Evolutionary conservation across 345 rosid species (phyloP).

Genomic region (Linum lewisii): DNA sequence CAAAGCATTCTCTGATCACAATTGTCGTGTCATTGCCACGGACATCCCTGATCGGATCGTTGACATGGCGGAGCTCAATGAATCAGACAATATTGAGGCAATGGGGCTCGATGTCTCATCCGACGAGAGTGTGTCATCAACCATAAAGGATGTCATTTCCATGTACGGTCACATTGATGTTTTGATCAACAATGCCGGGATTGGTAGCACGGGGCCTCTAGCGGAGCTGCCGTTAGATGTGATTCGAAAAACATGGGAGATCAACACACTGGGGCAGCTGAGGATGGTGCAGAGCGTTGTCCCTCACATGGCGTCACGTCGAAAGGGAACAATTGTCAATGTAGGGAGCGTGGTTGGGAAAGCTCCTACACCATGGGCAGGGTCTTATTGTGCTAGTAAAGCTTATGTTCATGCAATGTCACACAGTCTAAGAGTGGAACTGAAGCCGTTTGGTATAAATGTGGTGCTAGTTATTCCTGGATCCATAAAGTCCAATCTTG

Average conservation of each 20-base stretch:
- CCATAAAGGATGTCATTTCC: constrained; percentile 25
- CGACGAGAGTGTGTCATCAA: constrained; percentile 34
- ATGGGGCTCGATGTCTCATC: constrained; percentile 47
- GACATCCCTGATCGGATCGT: constrained; percentile 33
- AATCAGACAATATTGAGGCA: constrained; percentile 19
- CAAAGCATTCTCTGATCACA: constrained; percentile 44
- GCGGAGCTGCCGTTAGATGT: constrained; percentile 40
- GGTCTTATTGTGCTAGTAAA: constrained; percentile 56
- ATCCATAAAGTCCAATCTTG: constrained; percentile 45
- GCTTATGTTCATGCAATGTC: constrained; percentile 56
- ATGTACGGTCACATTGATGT: constrained; percentile 39
- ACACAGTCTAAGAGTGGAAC: constrained; percentile 35
- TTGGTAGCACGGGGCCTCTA: constrained; percentile 46
- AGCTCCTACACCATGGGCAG: constrained; percentile 57
- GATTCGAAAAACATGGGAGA: constrained; percentile 44
- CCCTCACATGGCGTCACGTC: constrained; percentile 47
- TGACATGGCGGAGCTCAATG: constrained; percentile 30
- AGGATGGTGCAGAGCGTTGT: constrained; percentile 55
- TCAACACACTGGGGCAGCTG: constrained; percentile 50
- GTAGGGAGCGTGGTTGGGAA: constrained; percentile 49
- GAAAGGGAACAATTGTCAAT: constrained; percentile 43
- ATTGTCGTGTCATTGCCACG: constrained; percentile 45
- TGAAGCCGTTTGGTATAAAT: constrained; percentile 44
- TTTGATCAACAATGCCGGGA: constrained; percentile 46
- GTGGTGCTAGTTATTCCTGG: constrained; percentile 44